Base-by-base conservation (phyloP, 495 filamentous ascomycete genomes). In the Sordaria brevicollis region DNA sequence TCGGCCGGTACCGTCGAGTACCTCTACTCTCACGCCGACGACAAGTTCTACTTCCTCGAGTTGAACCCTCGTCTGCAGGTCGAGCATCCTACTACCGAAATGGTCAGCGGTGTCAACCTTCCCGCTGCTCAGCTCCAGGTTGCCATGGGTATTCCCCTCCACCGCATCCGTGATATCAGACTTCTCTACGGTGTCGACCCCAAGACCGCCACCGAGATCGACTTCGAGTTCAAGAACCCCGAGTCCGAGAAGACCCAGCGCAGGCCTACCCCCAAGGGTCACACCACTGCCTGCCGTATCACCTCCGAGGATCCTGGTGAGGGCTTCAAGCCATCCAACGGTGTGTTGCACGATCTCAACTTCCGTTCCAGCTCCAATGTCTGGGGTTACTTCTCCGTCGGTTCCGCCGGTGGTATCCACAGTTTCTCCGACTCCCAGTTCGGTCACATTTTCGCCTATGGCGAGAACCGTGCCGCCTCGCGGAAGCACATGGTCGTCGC, bases 381-480 rank as follows among this genome's bases (percentile, higher is more conserved):
- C 41, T 99, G 95, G 95, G 95, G 95, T 86, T 99, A 99, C 82
- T 99, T 99, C 89, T 99, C 95, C 36, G 95, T 99, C 80, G 92
- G 95, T 82, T 93, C 93, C 19, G 88, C 92, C 41, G 93, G 93
- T 84, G 93, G 93, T 81, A 99, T 99, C 73, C 95, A 99, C 88
- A 97, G 91, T 78, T 99, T 96, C 85, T 97, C 95, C 4, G 95
- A 99, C 86, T 94, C 91, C 77, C 95, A 99, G 80, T 99, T 99
- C 76, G 95, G 95, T 80, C 95, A 99, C 81, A 98, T 99, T 76
- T 99, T 99, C 80, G 95, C 95, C 71, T 99, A 97, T 76, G 95
- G 95, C 72, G 95, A 99, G 85, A 98, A 94, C 80, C 89, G 95
- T 75, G 88, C 92, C 29, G 94, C 95, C 35, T 99, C 95, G 33